Conservation (phyloP, 352 stramenopile species). For the Saprolegnia diclina region DNA sequence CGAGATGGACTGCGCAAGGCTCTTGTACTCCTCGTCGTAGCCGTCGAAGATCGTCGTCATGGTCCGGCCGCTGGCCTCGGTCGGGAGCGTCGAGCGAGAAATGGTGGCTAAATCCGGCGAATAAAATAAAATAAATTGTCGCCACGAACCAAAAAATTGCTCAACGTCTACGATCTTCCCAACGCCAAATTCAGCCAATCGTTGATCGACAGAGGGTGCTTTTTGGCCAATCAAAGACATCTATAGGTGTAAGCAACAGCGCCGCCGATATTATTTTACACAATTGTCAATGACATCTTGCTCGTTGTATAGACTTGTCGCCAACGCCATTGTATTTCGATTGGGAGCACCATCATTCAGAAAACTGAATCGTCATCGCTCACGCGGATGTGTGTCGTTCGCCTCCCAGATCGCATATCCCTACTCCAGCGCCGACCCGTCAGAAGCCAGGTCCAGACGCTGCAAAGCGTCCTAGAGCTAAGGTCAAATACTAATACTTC, state of each 20-base stretch:
- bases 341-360: not conserved
- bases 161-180: conserved; percentile 14
- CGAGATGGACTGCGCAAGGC: conserved; percentile 79
- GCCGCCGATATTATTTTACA: not conserved
- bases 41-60: conserved; percentile 88
- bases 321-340: not conserved
- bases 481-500: too few relatives aligned
- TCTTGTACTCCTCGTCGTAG: conserved; percentile 85
- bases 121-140: conserved; percentile 16
- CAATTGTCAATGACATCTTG: conserved; percentile 3
- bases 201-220: not conserved
- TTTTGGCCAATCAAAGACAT: conserved; percentile 11
- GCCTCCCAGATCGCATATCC: too few relatives aligned
- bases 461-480: too few relatives aligned
- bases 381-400: too few relatives aligned
- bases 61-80: conserved; percentile 7
- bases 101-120: conserved; percentile 8
- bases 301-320: not conserved
- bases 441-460: too few relatives aligned
- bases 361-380: not conserved
- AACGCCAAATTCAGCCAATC: conserved; percentile 25
- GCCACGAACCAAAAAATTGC: not conserved
- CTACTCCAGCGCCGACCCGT: too few relatives aligned
- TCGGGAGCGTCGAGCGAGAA: conserved; percentile 16
- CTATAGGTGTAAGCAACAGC: not conserved